Conservation (phyloP, 768 basidiomycete species). For the Scleroderma citrinum region DNA sequence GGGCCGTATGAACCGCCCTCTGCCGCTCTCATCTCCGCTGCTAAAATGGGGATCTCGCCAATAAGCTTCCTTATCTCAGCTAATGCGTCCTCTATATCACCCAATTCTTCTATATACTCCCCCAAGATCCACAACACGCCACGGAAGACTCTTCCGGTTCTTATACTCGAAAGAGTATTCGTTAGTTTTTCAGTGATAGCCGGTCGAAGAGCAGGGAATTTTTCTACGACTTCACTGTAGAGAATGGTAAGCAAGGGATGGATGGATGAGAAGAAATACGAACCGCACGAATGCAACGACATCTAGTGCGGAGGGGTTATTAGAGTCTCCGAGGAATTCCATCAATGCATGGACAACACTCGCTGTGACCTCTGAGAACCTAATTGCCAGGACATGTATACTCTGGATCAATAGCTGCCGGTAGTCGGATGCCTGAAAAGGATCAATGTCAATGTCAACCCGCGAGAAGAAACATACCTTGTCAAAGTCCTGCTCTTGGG, state of each 20-base stretch:
- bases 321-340: constrained; percentile 93
- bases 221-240: constrained; percentile 87
- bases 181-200: constrained; percentile 85
- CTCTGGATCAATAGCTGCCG: constrained; percentile 94
- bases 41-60: constrained; percentile 96
- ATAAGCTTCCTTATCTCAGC: constrained; percentile 76
- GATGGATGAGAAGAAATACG: no score
- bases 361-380: constrained; percentile 94
- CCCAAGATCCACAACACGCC: constrained; percentile 98
- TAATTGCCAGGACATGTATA: constrained; percentile 93
- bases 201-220: constrained; percentile 82
- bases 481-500: constrained; percentile 87
- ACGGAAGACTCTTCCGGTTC: constrained; percentile 94
- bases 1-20: constrained; percentile 41
- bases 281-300: constrained; percentile 81
- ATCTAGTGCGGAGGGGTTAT: constrained; percentile 91
- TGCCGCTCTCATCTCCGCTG: constrained; percentile 80
- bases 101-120: constrained; percentile 72
- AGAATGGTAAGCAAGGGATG: neutral
- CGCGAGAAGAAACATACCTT: constrained; percentile 48
- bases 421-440: constrained; percentile 78
- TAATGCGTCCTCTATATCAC: constrained; percentile 70
- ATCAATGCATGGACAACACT: constrained; percentile 90
- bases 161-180: constrained; percentile 76
- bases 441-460: neutral